These are phyloP conservation scores for Rhynchosporium agropyri DNA, from an alignment of 2,329 filamentous ascomycete genomes.

Conservation along the genomic window DNA sequence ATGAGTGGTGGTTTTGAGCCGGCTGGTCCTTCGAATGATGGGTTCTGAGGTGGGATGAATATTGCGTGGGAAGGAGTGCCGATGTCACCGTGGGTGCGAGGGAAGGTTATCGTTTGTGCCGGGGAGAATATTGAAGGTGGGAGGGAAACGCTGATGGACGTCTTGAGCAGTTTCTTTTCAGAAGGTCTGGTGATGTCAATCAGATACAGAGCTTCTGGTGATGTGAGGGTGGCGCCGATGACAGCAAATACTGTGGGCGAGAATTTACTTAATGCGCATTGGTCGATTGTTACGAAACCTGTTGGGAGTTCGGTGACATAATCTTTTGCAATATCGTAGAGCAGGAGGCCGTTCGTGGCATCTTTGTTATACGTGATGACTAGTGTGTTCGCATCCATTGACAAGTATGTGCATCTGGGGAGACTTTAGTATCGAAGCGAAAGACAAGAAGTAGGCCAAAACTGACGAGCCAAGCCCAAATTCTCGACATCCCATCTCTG, in stretches of 20 bases:
- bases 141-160: slow-evolving; percentile 43
- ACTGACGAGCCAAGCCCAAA: slow-evolving; percentile 30
- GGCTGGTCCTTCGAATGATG: slow-evolving; percentile 45
- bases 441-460: neutral
- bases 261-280: slow-evolving; percentile 44
- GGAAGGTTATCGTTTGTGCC: slow-evolving; percentile 45
- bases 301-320: slow-evolving; percentile 42
- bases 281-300: slow-evolving; percentile 42
- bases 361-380: slow-evolving; percentile 42
- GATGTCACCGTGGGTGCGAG: slow-evolving; percentile 35
- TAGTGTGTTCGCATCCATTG: slow-evolving; percentile 44
- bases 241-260: slow-evolving; percentile 45
- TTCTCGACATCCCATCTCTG: slow-evolving; percentile 44
- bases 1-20: slow-evolving; percentile 52
- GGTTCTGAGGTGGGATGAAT: slow-evolving; percentile 54
- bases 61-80: slow-evolving; percentile 42
- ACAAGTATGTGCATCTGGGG: slow-evolving; percentile 46
- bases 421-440: slow-evolving; percentile 32
- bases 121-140: slow-evolving; percentile 43
- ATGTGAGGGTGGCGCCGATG: slow-evolving; percentile 43
- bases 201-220: slow-evolving; percentile 44
- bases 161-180: slow-evolving; percentile 41
- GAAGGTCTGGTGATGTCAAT: slow-evolving; percentile 40
- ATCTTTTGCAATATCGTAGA: slow-evolving; percentile 45
- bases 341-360: slow-evolving; percentile 44